These are phyloP conservation scores for Boletus pseudo-olivaceus DNA, from an alignment of 768 basidiomycete genomes.

Conservation along the genomic window DNA sequence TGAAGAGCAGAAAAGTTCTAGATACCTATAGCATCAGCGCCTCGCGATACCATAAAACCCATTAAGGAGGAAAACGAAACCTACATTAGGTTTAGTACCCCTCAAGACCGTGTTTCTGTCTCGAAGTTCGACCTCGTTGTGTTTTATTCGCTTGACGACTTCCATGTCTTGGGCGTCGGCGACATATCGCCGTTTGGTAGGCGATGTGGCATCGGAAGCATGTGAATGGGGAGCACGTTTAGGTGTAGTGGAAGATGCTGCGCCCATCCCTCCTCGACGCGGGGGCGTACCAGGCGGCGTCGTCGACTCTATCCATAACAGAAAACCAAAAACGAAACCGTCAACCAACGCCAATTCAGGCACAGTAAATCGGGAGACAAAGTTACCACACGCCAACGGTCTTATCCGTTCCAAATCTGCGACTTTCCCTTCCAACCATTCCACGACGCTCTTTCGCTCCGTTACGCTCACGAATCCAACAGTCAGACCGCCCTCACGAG, in stretches of 20 bases:
- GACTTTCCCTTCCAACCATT: constrained; percentile 70
- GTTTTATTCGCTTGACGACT: constrained; percentile 77
- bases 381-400: constrained; percentile 22
- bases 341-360: not conserved
- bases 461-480: constrained; percentile 82
- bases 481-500: constrained; percentile 67
- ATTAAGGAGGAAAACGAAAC: constrained; percentile 22
- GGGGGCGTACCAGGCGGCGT: constrained; percentile 63
- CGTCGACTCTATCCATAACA: constrained; percentile 40
- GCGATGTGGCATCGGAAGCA: constrained; percentile 36
- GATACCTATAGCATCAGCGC: not conserved
- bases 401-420: constrained; percentile 26
- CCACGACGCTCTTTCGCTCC: constrained; percentile 81
- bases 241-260: constrained; percentile 20
- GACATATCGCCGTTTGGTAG: constrained; percentile 73
- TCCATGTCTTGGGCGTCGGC: constrained; percentile 76
- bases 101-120: constrained; percentile 82
- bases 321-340: not conserved
- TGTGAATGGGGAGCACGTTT: constrained; percentile 21
- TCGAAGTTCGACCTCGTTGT: constrained; percentile 72
- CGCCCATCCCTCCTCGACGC: constrained; percentile 23
- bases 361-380: not conserved
- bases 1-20: constrained; percentile 81
- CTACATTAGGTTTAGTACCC: constrained; percentile 79
- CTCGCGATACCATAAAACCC: not conserved